phyloP scores from a whole-genome alignment of 345 rosid species.

The Diplotaxis tenuifolia region DNA sequence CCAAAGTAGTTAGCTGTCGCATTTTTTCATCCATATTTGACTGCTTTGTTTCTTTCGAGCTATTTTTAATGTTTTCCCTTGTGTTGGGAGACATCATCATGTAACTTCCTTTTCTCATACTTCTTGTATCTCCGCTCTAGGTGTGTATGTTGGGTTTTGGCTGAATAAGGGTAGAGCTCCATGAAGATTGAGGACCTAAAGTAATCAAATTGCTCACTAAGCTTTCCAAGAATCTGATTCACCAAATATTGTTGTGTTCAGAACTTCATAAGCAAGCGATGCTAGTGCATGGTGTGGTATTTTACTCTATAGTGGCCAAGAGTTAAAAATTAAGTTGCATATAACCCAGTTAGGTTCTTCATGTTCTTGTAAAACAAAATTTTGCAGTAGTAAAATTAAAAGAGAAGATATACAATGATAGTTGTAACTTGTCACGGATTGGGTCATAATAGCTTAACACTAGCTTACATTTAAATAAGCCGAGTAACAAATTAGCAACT shows the following conservation, averaged over 20 bases:
- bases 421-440: not conserved
- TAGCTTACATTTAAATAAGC: slow-evolving; percentile 17
- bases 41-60: not conserved
- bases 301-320: slow-evolving; percentile 7
- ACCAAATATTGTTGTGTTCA: slow-evolving; percentile 32
- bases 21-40: not conserved
- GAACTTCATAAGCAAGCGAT: slow-evolving; percentile 6
- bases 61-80: not conserved
- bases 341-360: too few species aligned
- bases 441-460: not conserved
- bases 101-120: not conserved
- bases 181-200: slow-evolving; percentile 53
- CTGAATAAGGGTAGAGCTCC: slow-evolving; percentile 52
- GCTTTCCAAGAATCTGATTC: slow-evolving; percentile 69
- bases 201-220: slow-evolving; percentile 53
- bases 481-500: slow-evolving; percentile 17
- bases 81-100: not conserved
- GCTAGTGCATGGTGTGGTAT: too few species aligned
- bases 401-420: too few species aligned
- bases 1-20: too few species aligned
- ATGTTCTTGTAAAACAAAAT: not conserved
- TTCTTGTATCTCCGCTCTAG: not conserved
- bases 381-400: not conserved
- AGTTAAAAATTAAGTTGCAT: not conserved
- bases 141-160: slow-evolving; percentile 20